These are phyloP conservation scores for Pythium utonaiense DNA, from an alignment of 352 stramenopile genomes.

Conservation along the genomic window DNA sequence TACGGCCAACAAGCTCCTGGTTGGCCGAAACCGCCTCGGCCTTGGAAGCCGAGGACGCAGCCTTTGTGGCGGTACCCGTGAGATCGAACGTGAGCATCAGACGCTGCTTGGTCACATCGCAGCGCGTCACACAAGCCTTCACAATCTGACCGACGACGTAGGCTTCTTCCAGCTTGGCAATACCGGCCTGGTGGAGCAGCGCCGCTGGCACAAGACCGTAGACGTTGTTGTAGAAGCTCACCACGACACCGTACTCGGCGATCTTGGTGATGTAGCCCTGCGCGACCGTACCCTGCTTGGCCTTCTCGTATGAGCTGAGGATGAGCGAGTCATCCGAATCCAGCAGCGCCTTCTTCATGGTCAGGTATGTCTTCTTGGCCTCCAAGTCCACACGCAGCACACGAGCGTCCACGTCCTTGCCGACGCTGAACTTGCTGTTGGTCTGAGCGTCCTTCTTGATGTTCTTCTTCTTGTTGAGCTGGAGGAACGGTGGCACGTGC, in stretches of 20 bases:
- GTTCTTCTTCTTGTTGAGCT: conserved; percentile 51
- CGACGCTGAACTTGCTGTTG: conserved; percentile 75
- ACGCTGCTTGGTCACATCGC: conserved; percentile 73
- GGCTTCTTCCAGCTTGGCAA: conserved; percentile 78
- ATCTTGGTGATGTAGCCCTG: conserved; percentile 94
- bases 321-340: conserved; percentile 65
- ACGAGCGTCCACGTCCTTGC: conserved; percentile 70
- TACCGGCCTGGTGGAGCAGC: conserved; percentile 79
- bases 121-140: conserved; percentile 72
- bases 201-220: conserved; percentile 90
- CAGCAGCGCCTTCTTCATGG: conserved; percentile 85
- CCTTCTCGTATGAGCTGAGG: conserved; percentile 72
- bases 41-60: background rate
- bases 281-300: conserved; percentile 64
- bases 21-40: conserved; percentile 11
- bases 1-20: conserved; percentile 45
- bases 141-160: conserved; percentile 88
- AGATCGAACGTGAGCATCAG: conserved; percentile 84
- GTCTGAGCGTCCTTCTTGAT: conserved; percentile 58
- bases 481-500: conserved; percentile 76
- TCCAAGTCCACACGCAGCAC: conserved; percentile 85
- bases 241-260: conserved; percentile 89
- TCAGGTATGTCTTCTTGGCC: conserved; percentile 91
- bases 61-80: conserved; percentile 33
- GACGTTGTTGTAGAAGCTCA: conserved; percentile 96